Evolutionary conservation across 192 early-diverging fungal species (phyloP).

Genomic region (Diversispora epigaea): DNA sequence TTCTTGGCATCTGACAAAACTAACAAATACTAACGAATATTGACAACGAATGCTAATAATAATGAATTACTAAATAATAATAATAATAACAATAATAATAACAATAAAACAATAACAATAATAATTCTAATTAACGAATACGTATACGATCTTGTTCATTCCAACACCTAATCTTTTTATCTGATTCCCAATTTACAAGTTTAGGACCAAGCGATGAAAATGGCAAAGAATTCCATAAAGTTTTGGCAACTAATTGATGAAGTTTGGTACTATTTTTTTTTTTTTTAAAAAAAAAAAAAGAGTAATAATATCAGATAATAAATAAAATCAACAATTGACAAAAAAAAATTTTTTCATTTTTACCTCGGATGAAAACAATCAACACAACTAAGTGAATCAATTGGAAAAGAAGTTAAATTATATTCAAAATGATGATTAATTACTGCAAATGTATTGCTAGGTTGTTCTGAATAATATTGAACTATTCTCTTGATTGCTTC

Average conservation of each 20-base stretch:
- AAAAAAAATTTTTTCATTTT: conserved; percentile 37
- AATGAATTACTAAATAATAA: too few relatives aligned
- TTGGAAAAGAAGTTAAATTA: conserved; percentile 41
- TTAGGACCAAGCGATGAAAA: too few relatives aligned
- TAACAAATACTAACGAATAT: too few relatives aligned
- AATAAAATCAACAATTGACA: conserved; percentile 22
- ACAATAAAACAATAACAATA: too few relatives aligned
- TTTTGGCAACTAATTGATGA: conserved; percentile 4
- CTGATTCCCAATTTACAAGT: not conserved
- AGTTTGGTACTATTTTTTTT: conserved; percentile 6
- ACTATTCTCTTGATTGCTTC: conserved; percentile 40
- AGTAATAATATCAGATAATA: not conserved
- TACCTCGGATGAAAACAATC: conserved; percentile 63
- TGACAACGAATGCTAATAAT: too few relatives aligned
- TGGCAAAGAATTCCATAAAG: conserved; percentile 19
- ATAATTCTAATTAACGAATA: too few relatives aligned
- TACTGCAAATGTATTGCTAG: conserved; percentile 46
- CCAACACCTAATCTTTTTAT: not conserved
- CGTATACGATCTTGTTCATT: conserved; percentile 2
- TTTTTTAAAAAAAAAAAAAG: conserved; percentile 32
- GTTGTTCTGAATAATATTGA: conserved; percentile 34
- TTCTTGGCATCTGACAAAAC: too few relatives aligned
- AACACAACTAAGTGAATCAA: conserved; percentile 46
- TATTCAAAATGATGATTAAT: conserved; percentile 47
- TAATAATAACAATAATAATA: too few relatives aligned